Conservation (phyloP, 2,329 filamentous ascomycete genomes). For the Microdochium trichocladiopsis region DNA sequence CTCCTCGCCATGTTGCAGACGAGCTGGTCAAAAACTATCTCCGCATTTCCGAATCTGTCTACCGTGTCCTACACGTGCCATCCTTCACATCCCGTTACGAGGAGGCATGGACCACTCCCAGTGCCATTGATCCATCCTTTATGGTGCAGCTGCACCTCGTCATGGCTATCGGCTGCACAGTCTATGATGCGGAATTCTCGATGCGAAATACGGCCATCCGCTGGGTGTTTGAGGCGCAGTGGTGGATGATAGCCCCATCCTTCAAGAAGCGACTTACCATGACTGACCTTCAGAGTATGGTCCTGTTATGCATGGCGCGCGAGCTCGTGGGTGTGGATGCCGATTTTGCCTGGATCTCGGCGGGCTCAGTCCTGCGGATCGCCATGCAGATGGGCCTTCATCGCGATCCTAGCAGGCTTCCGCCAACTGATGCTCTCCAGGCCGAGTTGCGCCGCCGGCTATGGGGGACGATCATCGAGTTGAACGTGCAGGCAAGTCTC, state of each 20-base stretch:
- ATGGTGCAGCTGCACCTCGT: conserved; percentile 45
- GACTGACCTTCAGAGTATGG: conserved; percentile 41
- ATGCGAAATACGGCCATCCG: conserved; percentile 33
- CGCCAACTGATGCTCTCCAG: conserved; percentile 36
- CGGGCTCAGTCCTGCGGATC: conserved; percentile 41
- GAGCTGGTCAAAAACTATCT: conserved; percentile 46
- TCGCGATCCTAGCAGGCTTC: conserved; percentile 43
- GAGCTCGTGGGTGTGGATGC: conserved; percentile 37
- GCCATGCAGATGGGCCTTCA: conserved; percentile 54
- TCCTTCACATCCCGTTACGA: conserved; percentile 48
- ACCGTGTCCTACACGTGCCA: conserved; percentile 50
- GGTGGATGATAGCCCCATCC: conserved; percentile 38
- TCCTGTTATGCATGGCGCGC: conserved; percentile 42
- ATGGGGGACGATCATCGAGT: conserved; percentile 49
- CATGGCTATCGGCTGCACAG: conserved; percentile 41
- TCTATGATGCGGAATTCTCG: conserved; percentile 37
- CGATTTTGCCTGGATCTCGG: conserved; percentile 45
- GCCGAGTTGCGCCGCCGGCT: conserved; percentile 48
- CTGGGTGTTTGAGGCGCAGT: conserved; percentile 46
- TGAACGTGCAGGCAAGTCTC: conserved; percentile 43
- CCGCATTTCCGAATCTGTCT: conserved; percentile 46
- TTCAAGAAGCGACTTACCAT: conserved; percentile 43
- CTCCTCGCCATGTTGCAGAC: conserved; percentile 34
- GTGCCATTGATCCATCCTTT: conserved; percentile 32
- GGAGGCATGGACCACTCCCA: conserved; percentile 36